Conservation (phyloP, 192 early-diverging fungal species). For the Tieghemiomyces parasiticus region DNA sequence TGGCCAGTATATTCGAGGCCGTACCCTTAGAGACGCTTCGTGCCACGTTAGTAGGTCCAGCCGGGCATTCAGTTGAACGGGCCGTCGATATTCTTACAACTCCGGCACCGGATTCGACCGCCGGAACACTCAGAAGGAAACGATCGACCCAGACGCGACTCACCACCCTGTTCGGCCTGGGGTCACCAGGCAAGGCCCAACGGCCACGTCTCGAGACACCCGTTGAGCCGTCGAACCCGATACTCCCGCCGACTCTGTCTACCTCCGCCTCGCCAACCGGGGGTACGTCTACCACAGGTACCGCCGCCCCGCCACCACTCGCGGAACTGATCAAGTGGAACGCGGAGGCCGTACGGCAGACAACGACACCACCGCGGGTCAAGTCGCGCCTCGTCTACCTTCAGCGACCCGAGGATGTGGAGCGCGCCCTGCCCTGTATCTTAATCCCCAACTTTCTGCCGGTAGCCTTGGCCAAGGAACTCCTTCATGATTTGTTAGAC, state of each 20-base stretch:
- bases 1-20: background rate
- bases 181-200: background rate
- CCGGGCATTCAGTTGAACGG: background rate
- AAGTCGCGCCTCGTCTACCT: background rate
- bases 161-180: background rate
- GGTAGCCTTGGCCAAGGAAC: background rate
- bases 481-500: background rate
- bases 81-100: background rate
- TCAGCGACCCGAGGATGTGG: conserved; percentile 1
- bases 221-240: background rate
- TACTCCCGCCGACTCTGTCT: background rate
- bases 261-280: background rate
- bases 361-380: background rate
- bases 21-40: background rate
- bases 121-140: background rate
- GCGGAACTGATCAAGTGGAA: background rate
- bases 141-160: too few species aligned
- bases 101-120: background rate
- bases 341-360: background rate
- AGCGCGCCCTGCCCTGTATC: background rate
- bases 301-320: background rate
- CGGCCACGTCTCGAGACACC: background rate
- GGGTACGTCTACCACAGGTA: background rate
- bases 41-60: background rate
- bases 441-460: conserved; percentile 7